Conservation (phyloP, 768 basidiomycete genomes). For the Antrodiella citrinella region DNA sequence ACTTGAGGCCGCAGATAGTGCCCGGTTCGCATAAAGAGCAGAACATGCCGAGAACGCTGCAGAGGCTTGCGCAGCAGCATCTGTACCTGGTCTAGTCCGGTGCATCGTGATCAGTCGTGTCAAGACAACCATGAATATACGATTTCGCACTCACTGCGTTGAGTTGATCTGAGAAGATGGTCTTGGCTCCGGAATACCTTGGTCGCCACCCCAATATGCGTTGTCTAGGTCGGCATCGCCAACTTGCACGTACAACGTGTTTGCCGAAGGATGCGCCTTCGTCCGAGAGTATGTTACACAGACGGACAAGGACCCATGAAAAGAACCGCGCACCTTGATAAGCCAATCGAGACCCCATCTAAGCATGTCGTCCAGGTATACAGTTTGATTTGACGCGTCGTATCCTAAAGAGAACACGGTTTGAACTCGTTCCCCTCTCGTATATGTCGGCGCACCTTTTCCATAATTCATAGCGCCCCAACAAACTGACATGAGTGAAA, state of each 20-base stretch:
- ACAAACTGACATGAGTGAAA: constrained; percentile 75
- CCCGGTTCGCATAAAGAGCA: constrained; percentile 60
- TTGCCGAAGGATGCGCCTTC: constrained; percentile 72
- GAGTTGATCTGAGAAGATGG: constrained; percentile 73
- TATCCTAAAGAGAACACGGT: constrained; percentile 43
- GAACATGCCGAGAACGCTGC: constrained; percentile 88
- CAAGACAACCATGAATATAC: not conserved
- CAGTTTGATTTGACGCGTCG: constrained; percentile 77
- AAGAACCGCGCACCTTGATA: constrained; percentile 83
- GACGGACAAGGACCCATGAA: no score
- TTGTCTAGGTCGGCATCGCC: constrained; percentile 64
- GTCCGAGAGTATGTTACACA: no score
- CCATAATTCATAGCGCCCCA: constrained; percentile 89
- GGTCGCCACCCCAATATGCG: constrained; percentile 87
- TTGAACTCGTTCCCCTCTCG: no score
- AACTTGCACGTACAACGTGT: constrained; percentile 72
- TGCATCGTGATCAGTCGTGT: not conserved
- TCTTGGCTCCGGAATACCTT: constrained; percentile 63
- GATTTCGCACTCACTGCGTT: constrained; percentile 31
- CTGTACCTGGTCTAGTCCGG: constrained; percentile 83
- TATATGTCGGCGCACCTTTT: constrained; percentile 37
- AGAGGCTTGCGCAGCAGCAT: constrained; percentile 76
- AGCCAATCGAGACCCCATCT: constrained; percentile 92
- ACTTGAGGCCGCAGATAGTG: constrained; percentile 41
- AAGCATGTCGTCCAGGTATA: constrained; percentile 85